Base-by-base conservation (phyloP, 2,329 filamentous ascomycete genomes). In the Cyclaneusma minus region DNA sequence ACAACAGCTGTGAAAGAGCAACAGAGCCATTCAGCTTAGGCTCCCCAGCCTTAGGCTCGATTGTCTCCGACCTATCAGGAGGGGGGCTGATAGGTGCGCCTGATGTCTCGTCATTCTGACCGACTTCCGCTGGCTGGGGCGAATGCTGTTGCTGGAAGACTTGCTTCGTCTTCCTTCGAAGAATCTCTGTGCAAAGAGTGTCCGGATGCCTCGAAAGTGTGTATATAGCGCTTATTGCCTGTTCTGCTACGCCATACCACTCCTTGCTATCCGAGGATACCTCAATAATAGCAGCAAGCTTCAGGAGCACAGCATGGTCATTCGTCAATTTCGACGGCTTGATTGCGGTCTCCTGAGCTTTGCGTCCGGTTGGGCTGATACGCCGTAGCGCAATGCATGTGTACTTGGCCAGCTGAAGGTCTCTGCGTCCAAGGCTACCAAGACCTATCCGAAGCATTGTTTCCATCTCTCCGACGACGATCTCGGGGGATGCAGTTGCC, bases 221-320 rank as follows among this genome's bases (percentile, higher is more conserved):
- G 43, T 98, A 98, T 25, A 98, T 94, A 24, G 89, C 89, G 38
- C 80, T 81, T 47, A 98, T 82, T 6, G 89, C 87, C 53, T 98
- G 89, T 48, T 98, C 91, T 12, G 89, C 85, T 22, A 95, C 75
- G 3, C 89, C 89, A 41, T 81, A 85, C 81, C 89, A 98, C 48
- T 98, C 89, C 46, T 91, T 89, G 55, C 76, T 92, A 32, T 92
- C 76, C 0, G 83, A 87, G 5, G 74, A 65, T 4, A 94, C 72
- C 37, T 94, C 83, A 11, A 79, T 74, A 42, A 95, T 85, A 12
- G 78, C 73, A 7, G 83, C 83, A 6, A 98, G 62, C 41, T 78
- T 78, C 4, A 64, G 59, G 15, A 94, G 60, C 11, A 95, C 79
- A 6, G 85, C 83, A 45, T 98, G 87, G 32, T 94, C 85, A 43